Percentiles rank a stretch among this genome's conserved stretches.
These are phyloP conservation scores for Rhizopogon sp. DNA, from an alignment of 768 basidiomycete species.

Conservation along the genomic window DNA sequence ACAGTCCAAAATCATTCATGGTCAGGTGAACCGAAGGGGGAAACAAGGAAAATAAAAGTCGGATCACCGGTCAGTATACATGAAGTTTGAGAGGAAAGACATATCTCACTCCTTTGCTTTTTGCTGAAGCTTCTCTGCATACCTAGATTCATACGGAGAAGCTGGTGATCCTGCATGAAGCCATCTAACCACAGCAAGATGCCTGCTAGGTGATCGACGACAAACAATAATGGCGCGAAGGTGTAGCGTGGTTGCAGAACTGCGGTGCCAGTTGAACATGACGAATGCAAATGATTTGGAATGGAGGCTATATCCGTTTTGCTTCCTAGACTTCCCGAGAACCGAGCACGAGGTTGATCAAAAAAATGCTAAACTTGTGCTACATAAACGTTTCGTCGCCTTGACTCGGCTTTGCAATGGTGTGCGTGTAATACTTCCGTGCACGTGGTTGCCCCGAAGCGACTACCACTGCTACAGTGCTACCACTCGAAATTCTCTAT, in stretches of 20 bases:
- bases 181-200: conserved; percentile 5
- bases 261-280: background rate
- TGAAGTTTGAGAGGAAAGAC: conserved; percentile 7
- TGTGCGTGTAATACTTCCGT: too few relatives aligned
- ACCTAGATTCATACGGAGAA: conserved; percentile 42
- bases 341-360: too few relatives aligned
- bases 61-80: conserved; percentile 14
- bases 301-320: background rate
- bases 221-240: background rate
- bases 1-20: conserved; percentile 6
- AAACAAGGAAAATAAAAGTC: conserved; percentile 8
- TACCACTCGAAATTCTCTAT: too few relatives aligned
- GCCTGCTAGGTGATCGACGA: background rate
- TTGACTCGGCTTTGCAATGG: too few relatives aligned
- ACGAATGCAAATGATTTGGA: background rate
- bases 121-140: conserved; percentile 63
- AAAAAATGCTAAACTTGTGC: too few relatives aligned
- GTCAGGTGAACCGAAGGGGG: background rate
- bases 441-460: too few relatives aligned
- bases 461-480: too few relatives aligned
- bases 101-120: conserved; percentile 59
- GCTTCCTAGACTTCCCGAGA: too few relatives aligned
- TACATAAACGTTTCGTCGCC: too few relatives aligned
- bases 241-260: background rate
- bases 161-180: conserved; percentile 9